Base-by-base conservation (phyloP, 1,284 basidiomycete species). In the Ceratobasidium sp. region DNA sequence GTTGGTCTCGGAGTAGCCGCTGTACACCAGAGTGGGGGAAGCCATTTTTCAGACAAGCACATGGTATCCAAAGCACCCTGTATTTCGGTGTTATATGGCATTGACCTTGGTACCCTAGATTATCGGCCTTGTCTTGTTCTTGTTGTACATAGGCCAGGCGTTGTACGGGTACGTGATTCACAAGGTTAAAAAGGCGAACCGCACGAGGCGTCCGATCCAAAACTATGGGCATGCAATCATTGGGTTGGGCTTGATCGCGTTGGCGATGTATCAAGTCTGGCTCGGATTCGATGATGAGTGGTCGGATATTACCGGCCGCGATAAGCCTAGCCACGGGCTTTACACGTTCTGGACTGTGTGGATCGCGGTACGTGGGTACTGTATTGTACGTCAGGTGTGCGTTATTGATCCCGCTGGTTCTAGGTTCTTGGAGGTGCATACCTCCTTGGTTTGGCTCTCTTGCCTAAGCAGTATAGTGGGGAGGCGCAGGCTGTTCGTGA, bases 171-270 rank as follows among this genome's bases (percentile, higher is more conserved):
- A 59, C 9, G 52, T 75, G 23, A 75, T 75, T 36, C 74, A 75
- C 55, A 45, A 59, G 12, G 60, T 73, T 67, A 73, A 73, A 32
- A 36, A 53, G 0, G 34, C 21, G 45, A 26, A 50, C 80, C 78
- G 50, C 43, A 45, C 28, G n/a, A 39, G 34, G n/a, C 72, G 74
- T 21, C 74, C 74, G 10, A 28, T 21, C 74, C 77, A 32, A 53
- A 75, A 75, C 52, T 75, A 75, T 55, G 52, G 52, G 6, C 74
- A 75, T 52, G 74, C 72, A 84, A 86, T 75, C 71, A 10, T 67
- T 46, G 59, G 41, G 52, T 48, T 64, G 30, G 46, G 57, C 39
- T 73, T 73, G 32, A 41, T 61, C 30, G 53, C 34, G 18, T 30
- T 53, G 26, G 43, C 41, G 14, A 64, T 77, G 55, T 71, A 67